A percentile compares a stretch with the other conserved stretches of the same genome.
Conservation (phyloP, 805 yeast species). For the Lachancea cidri region DNA sequence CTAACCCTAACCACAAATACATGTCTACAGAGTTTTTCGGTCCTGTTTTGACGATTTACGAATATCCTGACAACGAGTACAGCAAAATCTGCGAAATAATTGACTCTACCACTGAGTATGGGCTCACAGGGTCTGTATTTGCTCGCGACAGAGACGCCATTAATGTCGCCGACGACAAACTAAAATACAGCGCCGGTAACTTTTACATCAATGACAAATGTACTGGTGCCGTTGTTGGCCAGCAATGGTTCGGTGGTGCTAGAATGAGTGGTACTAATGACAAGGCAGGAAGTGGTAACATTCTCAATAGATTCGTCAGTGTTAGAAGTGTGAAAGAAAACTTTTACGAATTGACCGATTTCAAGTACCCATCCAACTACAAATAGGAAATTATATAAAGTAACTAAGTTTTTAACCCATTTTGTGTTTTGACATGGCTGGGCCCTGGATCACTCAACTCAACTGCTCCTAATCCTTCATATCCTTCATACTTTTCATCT, state of each 20-base stretch:
- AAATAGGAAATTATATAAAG: conserved; percentile 10
- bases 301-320: conserved; percentile 79
- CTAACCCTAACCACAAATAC: conserved; percentile 71
- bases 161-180: conserved; percentile 63
- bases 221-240: conserved; percentile 97
- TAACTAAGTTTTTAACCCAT: too few species aligned
- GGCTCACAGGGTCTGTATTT: conserved; percentile 90
- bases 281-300: conserved; percentile 88
- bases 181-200: conserved; percentile 90
- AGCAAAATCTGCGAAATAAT: conserved; percentile 59
- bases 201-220: conserved; percentile 95
- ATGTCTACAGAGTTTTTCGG: conserved; percentile 86
- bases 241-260: conserved; percentile 98
- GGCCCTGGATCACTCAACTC: too few species aligned
- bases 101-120: conserved; percentile 70
- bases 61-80: conserved; percentile 68
- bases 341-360: conserved; percentile 70
- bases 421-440: too few species aligned
- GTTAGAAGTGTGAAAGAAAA: conserved; percentile 88
- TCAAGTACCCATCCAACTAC: conserved; percentile 77
- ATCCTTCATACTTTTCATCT: too few species aligned
- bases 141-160: conserved; percentile 77
- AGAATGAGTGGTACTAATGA: conserved; percentile 88
- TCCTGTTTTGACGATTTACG: conserved; percentile 78
- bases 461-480: too few species aligned